Conservation (phyloP, 176 grass and related monocot genomes). For the Raddia distichophylla region DNA sequence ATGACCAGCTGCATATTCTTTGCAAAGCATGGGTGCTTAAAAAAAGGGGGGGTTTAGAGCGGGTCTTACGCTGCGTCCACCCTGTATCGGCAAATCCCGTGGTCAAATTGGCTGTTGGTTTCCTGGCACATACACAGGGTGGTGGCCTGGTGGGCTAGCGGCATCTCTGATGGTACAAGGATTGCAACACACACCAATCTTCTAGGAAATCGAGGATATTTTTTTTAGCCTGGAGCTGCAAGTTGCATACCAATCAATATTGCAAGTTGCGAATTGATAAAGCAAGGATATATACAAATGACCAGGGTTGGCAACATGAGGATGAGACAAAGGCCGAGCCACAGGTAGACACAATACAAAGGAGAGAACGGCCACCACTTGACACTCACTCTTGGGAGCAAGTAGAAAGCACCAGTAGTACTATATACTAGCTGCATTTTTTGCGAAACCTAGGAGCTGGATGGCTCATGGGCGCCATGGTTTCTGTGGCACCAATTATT, state of each 20-base stretch:
- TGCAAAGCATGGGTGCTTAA: slow-evolving; percentile 18
- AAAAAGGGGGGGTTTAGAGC: neutral
- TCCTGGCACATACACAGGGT: neutral
- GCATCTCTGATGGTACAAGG: slow-evolving; percentile 28
- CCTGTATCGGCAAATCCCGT: slow-evolving; percentile 4
- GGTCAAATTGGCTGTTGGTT: slow-evolving; percentile 39
- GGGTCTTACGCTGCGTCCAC: slow-evolving; percentile 2
- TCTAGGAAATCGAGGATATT: slow-evolving; percentile 26
- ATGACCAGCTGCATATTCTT: neutral
- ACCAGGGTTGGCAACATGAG: slow-evolving; percentile 31
- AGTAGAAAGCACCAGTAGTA: neutral
- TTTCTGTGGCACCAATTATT: slow-evolving; percentile 3
- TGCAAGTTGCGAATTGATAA: neutral
- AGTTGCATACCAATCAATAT: neutral
- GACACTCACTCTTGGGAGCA: slow-evolving; percentile 26
- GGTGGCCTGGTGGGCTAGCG: neutral
- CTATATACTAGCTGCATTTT: neutral
- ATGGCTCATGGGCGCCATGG: neutral
- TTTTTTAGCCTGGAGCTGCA: neutral
- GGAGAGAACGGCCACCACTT: slow-evolving; percentile 12
- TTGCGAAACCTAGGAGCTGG: slow-evolving; percentile 43
- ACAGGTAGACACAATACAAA: slow-evolving; percentile 1
- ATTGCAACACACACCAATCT: slow-evolving; percentile 15
- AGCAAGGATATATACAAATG: neutral
- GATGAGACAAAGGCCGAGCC: slow-evolving; percentile 18